Conservation (phyloP, 306 rosid genomes). For the Quercus berberidifolia region DNA sequence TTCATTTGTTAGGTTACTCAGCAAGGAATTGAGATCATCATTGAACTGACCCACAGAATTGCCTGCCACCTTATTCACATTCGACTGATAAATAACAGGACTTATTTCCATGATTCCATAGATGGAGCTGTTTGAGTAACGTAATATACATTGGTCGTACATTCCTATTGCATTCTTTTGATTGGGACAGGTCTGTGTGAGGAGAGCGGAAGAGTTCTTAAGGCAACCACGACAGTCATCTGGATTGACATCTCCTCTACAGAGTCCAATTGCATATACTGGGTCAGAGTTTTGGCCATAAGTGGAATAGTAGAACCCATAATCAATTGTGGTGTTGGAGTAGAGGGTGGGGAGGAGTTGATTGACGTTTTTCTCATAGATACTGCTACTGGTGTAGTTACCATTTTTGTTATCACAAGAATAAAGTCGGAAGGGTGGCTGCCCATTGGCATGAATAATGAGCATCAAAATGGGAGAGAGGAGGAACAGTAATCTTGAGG, state of each 20-base stretch:
- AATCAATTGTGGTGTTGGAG: slow-evolving; percentile 13
- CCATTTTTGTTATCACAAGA: too few species aligned
- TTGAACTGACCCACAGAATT: background rate
- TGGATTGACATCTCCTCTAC: slow-evolving; percentile 40
- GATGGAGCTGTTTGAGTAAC: slow-evolving; percentile 23
- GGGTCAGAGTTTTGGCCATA: slow-evolving; percentile 29
- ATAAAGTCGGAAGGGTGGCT: background rate
- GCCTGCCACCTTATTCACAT: background rate
- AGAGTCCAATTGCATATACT: slow-evolving; percentile 36
- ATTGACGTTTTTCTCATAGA: slow-evolving; percentile 40
- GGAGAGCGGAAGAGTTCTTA: slow-evolving; percentile 18
- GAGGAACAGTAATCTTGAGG: slow-evolving; percentile 8
- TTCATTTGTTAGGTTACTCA: background rate
- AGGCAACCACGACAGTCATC: slow-evolving; percentile 42
- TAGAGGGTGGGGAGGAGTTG: slow-evolving; percentile 35
- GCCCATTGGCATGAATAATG: slow-evolving; percentile 16
- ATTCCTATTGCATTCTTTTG: slow-evolving; percentile 45
- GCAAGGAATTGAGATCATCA: background rate
- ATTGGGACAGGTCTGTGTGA: slow-evolving; percentile 28
- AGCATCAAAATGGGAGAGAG: slow-evolving; percentile 3
- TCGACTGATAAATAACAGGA: background rate
- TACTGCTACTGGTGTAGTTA: slow-evolving; percentile 40
- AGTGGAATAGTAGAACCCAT: slow-evolving; percentile 38
- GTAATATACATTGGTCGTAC: slow-evolving; percentile 35
- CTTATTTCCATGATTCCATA: background rate